Evolutionary conservation across 2,329 filamentous ascomycete species (phyloP).

Genomic region (Curvularia eragrostidis): DNA sequence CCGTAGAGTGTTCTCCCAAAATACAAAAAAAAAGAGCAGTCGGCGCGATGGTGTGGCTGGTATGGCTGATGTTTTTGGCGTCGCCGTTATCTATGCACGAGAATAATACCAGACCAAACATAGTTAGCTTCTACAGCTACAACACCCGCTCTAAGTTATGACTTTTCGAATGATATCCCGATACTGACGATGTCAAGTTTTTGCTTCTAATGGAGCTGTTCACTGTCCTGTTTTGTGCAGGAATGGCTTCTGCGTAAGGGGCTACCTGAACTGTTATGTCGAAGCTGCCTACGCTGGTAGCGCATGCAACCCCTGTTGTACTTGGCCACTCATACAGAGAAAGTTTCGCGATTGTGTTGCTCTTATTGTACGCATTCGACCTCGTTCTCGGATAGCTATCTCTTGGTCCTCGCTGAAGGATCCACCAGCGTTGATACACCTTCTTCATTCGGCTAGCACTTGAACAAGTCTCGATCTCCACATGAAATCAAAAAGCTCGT

Average conservation of each 20-base stretch:
- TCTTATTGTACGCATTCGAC: neutral
- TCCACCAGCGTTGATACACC: slow-evolving; percentile 1
- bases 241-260: slow-evolving; percentile 1
- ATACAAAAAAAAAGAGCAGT: too few species aligned
- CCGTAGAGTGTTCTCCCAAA: too few species aligned
- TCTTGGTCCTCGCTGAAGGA: neutral
- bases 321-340: neutral
- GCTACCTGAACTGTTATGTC: slow-evolving; percentile 1
- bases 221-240: neutral
- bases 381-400: slow-evolving; percentile 2
- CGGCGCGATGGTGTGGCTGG: too few species aligned
- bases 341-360: neutral
- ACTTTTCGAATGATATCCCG: too few species aligned
- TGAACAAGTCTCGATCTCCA: slow-evolving; percentile 6
- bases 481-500: slow-evolving; percentile 8
- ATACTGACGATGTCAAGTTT: too few species aligned
- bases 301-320: neutral
- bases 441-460: slow-evolving; percentile 9
- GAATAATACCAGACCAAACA: neutral
- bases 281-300: slow-evolving; percentile 3
- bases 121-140: neutral
- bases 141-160: neutral
- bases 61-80: neutral
- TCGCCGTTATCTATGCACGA: neutral
- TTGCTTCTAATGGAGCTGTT: neutral